Conservation (phyloP, 2,329 filamentous ascomycete species). For the Penicillium paneum region DNA sequence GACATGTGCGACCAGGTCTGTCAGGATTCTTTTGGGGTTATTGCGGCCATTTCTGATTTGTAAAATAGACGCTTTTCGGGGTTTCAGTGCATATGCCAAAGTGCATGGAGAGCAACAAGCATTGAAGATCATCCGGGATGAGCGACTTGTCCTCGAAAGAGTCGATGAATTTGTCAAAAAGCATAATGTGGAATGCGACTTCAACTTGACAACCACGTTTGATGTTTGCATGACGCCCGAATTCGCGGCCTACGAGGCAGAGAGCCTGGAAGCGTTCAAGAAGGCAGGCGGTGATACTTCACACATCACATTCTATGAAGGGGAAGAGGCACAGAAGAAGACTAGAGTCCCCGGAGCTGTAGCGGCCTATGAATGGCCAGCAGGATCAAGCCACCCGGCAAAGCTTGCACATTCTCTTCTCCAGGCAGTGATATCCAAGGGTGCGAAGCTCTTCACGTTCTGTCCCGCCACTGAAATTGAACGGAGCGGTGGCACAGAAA, state of each 20-base stretch:
- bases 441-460: conserved; percentile 44
- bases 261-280: conserved; percentile 40
- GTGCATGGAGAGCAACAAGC: conserved; percentile 46
- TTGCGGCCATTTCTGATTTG: not conserved
- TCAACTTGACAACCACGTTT: conserved; percentile 47
- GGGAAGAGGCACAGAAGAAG: conserved; percentile 37
- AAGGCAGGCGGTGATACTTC: conserved; percentile 46
- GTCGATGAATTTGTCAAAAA: conserved; percentile 44
- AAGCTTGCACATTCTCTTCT: conserved; percentile 52
- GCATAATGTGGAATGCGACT: conserved; percentile 47
- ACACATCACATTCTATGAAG: conserved; percentile 42
- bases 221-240: conserved; percentile 50
- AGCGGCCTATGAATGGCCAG: conserved; percentile 53
- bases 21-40: not conserved
- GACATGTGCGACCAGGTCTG: conserved; percentile 25
- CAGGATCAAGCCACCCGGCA: conserved; percentile 50
- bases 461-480: conserved; percentile 38
- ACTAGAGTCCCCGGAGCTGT: conserved; percentile 41
- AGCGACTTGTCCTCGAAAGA: conserved; percentile 41
- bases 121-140: conserved; percentile 47
- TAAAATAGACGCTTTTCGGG: conserved; percentile 45
- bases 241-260: conserved; percentile 46
- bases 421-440: conserved; percentile 35
- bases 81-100: conserved; percentile 45
- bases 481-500: conserved; percentile 3